Base-by-base conservation (phyloP, 2,329 filamentous ascomycete species). In the Fusarium sulawesiense region DNA sequence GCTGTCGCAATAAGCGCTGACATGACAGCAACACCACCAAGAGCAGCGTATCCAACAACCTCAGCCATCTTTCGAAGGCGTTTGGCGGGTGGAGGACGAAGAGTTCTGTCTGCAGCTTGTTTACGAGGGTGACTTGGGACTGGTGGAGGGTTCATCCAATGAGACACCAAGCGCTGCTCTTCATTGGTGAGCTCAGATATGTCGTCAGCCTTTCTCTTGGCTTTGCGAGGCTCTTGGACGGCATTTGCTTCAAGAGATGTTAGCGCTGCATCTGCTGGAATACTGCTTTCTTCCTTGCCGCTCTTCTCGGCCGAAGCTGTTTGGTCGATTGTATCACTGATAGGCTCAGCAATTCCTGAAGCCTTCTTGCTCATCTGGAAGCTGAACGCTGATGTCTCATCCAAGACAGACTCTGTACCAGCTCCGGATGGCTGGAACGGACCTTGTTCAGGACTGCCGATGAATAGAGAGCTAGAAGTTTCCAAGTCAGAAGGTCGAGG, bases 1-100 rank as follows among this genome's bases (percentile, higher is more conserved):
- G 80, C 80, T 5, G 79, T 81, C 21, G 78, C 80, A 53, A 82
- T 81, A 37, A 82, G 65, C 6, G 79, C 80, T 25, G 79, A 79
- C 76, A 81, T 78, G 41, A 81, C 80, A n/a, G 79, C 79, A 10
- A 79, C 72, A 21, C 80, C 80, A 10, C 80, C 80, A 5, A 82
- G 68, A 7, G 80, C 77, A 13, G 77, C 79, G 40, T 78, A 79
- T 11, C 80, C 78, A 25, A 81, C 66, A 1, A 76, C 76, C 53
- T 82, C 80, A 6, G 78, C 80, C 44, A 76, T 76, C 48, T 75
- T 76, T 14, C 78, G 77, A 44, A 81, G 61, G 8, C 79, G 76
- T 49, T 81, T 81, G 6, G 32, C 56, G 18, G 77, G 75, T 12
- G 68, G 71, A 21, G 44, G 37, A 37, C 10, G 25, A 20, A 27